Evolutionary conservation across 139 green algal genomes (phyloP), one percentile per base, ranked within the genome.

Genomic region (Coelastrella sp.): DNA sequence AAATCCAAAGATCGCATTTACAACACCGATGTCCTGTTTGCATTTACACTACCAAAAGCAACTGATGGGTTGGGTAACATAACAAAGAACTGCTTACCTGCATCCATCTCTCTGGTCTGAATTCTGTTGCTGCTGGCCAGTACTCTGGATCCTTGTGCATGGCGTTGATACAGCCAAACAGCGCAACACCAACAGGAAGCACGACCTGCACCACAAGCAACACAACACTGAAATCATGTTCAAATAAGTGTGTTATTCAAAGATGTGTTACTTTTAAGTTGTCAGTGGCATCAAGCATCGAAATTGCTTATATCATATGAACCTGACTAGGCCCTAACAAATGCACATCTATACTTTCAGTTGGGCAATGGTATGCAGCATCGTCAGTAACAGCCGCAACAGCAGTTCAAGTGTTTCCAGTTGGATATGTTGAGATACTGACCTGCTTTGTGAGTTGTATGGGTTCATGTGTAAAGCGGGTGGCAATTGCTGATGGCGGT

Each of bases 401-500:
- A 66, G 57, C 2, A 66, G 19, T 15, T 66, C 57, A 66, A 66
- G 57, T 0, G 19, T 8, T 66, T n/a, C n/a, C n/a, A n/a, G n/a
- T n/a, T n/a, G n/a, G 57, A 34, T 66, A 23, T 32, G 57, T 66
- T 34, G 23, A 27, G 6, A 34, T 11, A 1, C 23, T 11, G 11
- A 79, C 71, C 71, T 79, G 13, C 11, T 48, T 8, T 45, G 71
- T 79, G 40, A 79, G 71, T 63, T 79, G 71, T 25, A 60, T 9
- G 6, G n/a, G n/a, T 17, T 79, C 25, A 5, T 37, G 19, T 30
- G 41, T 79, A 27, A 60, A 62, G 2, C 71, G 32, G 0, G 71
- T 21, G 19, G 71, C 71, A 32, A 79, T 62, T n/a, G 71, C 71
- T 35, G 25, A 84, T 9, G 92, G 91, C 2, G 91, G 89, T 51